Evolutionary conservation across 2,329 filamentous ascomycete species (phyloP), one percentile per base, ranked within the genome.

Genomic region (Hypoxylon sp.): DNA sequence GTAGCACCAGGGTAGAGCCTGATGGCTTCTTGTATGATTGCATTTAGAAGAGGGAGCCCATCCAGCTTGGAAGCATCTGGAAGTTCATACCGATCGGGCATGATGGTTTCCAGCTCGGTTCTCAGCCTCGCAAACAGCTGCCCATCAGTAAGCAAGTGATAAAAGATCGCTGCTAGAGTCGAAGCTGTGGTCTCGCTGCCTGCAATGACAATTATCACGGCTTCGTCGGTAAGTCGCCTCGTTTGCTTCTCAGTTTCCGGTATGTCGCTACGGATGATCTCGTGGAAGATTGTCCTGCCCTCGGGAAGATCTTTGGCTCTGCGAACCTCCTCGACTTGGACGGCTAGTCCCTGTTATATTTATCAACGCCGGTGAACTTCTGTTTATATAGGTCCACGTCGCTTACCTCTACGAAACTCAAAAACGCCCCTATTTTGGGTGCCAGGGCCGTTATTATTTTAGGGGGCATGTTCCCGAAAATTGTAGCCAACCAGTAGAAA

Each of bases 1-100:
- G 72, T 70, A 0, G 78, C 74, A 1, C 77, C 79, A 12, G 77
- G 78, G 22, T 79, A 78, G 2, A 82, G 64, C 5, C 81, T 77
- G 0, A 82, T 42, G 0, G 72, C 67, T 58, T 80, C 78, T 11
- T 75, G 69, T 32, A 80, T 74, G 14, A 76, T 64, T 1, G 76
- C 78, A 4, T 72, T 69, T 2, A 81, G 72, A 38, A 75, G 73
- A 0, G 75, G 73, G 3, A 78, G 72, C 6, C 59, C 52, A 24
- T 78, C 76, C 4, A 77, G 66, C 28, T 73, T 68, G 2, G 70
- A 45, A 4, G 71, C 69, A 5, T 68, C 66, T 4, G 71, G 71
- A 11, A 71, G 57, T 8, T 64, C 44, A 30, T 64, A 49, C 5
- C 57, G 46, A 44, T 71, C 64, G 1, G 65, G 71, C 49, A 70